Evolutionary conservation across 495 filamentous ascomycete species (phyloP).

Genomic region (Cudoniella acicularis): DNA sequence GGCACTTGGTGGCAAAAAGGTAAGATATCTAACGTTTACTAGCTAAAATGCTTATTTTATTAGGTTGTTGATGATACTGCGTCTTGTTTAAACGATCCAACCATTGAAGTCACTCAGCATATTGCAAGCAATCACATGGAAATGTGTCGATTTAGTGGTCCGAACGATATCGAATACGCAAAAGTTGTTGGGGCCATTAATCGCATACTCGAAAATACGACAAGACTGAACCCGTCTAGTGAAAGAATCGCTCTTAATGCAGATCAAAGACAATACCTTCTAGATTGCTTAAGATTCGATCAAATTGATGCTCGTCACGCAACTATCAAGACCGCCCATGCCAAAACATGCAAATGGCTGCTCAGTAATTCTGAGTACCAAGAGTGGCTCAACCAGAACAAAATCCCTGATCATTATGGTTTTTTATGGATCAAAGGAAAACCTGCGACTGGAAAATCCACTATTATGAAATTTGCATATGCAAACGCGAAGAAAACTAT

Average conservation of each 20-base stretch:
- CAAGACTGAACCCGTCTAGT: too few species aligned
- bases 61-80: slow-evolving; percentile 24
- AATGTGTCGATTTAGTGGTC: slow-evolving; percentile 8
- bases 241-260: too few species aligned
- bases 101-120: slow-evolving; percentile 14
- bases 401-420: neutral
- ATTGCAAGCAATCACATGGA: slow-evolving; percentile 13
- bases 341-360: too few species aligned
- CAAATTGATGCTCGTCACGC: too few species aligned
- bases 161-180: slow-evolving; percentile 6
- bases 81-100: slow-evolving; percentile 14
- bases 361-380: too few species aligned
- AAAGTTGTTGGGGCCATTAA: slow-evolving; percentile 13
- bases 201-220: too few species aligned
- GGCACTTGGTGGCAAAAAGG: slow-evolving; percentile 10
- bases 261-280: too few species aligned
- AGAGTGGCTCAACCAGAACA: too few species aligned
- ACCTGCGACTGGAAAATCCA: neutral
- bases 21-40: neutral
- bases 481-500: neutral
- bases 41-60: neutral
- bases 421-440: neutral
- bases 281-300: too few species aligned
- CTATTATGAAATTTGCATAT: neutral
- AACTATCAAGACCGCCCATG: too few species aligned